Conservation (phyloP, 208 protist genomes). For the Trypanosomatidae sp. region DNA sequence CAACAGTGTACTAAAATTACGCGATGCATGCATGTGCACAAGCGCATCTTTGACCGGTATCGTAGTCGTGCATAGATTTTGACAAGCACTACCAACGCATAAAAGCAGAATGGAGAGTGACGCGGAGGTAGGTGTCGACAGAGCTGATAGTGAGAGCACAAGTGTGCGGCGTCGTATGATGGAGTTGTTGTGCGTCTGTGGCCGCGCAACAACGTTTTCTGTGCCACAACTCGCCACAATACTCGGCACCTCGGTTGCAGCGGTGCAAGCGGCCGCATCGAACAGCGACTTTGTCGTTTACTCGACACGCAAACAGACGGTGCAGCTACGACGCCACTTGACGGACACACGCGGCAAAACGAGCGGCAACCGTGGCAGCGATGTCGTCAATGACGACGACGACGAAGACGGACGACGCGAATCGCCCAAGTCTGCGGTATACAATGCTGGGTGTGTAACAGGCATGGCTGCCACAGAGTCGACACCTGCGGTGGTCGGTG, state of each 20-base stretch:
- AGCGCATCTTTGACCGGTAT: neutral
- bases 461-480: no score
- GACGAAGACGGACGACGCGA: slow-evolving; percentile 5
- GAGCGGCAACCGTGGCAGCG: neutral
- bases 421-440: no score
- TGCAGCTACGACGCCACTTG: neutral
- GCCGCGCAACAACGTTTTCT: slow-evolving; percentile 10
- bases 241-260: slow-evolving; percentile 13
- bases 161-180: slow-evolving; percentile 20
- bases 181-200: slow-evolving; percentile 19
- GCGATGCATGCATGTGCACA: neutral
- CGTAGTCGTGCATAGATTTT: neutral
- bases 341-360: neutral
- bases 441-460: no score
- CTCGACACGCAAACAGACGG: neutral
- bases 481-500: no score
- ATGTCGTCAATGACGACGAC: slow-evolving; percentile 4
- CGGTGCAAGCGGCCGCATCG: neutral
- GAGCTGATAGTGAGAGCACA: slow-evolving; percentile 5
- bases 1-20: neutral
- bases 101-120: slow-evolving; percentile 26
- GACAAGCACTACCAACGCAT: neutral
- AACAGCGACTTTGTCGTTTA: neutral
- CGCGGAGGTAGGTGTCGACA: no score
- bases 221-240: slow-evolving; percentile 30